Evolutionary conservation across 2,329 filamentous ascomycete genomes (phyloP).

Genomic region (Scytalidium sp.): DNA sequence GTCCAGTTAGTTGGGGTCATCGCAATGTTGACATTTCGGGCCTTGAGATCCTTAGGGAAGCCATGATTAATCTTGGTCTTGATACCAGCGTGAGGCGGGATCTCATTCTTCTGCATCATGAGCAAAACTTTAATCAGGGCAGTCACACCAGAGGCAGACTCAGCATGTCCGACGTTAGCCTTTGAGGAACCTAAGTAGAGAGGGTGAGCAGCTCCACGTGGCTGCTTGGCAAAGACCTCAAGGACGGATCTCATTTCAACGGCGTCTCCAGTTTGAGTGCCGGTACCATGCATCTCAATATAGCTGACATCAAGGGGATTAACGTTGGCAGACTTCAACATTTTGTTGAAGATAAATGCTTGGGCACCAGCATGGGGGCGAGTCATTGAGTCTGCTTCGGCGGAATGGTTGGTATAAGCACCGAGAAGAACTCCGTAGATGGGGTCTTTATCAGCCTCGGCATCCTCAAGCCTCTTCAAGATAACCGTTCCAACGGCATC

Average conservation of each 20-base stretch:
- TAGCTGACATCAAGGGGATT: conserved; percentile 75
- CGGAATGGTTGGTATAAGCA: conserved; percentile 75
- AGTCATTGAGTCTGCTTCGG: conserved; percentile 76
- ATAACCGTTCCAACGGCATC: conserved; percentile 44
- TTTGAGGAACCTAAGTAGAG: conserved; percentile 35
- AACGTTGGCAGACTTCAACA: conserved; percentile 70
- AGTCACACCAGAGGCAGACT: conserved; percentile 20
- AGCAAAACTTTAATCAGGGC: conserved; percentile 25
- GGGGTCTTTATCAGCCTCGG: conserved; percentile 42
- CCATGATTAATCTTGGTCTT: conserved; percentile 27
- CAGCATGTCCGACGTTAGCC: conserved; percentile 19
- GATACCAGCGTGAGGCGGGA: conserved; percentile 22
- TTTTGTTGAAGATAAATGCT: conserved; percentile 62
- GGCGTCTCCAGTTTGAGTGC: conserved; percentile 76
- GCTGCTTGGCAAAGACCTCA: conserved; percentile 54
- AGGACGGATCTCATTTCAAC: conserved; percentile 77
- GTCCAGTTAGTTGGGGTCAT: conserved; percentile 12
- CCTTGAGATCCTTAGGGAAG: conserved; percentile 31
- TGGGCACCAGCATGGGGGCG: conserved; percentile 76
- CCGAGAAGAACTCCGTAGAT: conserved; percentile 57
- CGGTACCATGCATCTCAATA: conserved; percentile 83
- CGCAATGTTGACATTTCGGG: conserved; percentile 19
- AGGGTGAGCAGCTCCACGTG: conserved; percentile 42
- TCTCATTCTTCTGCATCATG: conserved; percentile 21
- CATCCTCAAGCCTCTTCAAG: conserved; percentile 43